Base-by-base conservation (phyloP, 1,139 yeast genomes). In the Diutina sp. region DNA sequence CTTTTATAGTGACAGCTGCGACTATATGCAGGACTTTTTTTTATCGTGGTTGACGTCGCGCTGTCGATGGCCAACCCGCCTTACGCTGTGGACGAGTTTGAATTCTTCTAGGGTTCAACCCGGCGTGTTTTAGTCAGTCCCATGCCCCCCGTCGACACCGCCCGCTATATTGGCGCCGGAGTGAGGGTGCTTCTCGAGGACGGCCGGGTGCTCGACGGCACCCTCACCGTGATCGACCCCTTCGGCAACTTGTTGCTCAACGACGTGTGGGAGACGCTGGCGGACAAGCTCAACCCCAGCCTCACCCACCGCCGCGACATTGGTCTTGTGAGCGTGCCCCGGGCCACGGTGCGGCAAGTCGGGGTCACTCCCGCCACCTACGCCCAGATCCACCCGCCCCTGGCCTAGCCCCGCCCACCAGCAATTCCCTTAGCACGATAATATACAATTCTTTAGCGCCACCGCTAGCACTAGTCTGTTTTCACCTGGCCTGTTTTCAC, bases 281-380 rank as follows among this genome's bases (percentile, higher is more conserved):
- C 57, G 1, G 76, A 71, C 58, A 65, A 63, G 52, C 58, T 73
- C 29, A 62, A 69, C 57, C 57, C 60, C 1, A 57, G 60, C 4
- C 61, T 61, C 4, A 46, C 61, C 21, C 76, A 72, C 58, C 62
- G 61, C 41, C 65, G 80, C 63, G 76, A 73, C 56, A 64, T 76
- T 55, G 80, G 80, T 0, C 65, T 76, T 58, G 79, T 75, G n/a
- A 76, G 80, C 65, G 71, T 76, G 4, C 80, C 79, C 1, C 65
- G 70, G 59, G 67, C 16, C 28, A 50, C 53, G 3, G 32, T 50
- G 14, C n/a, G 5, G 7, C n/a, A 32, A 14, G 14, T 50, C 45
- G 11, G 11, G 28, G 53, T 50, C n/a, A 30, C 18, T 16, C 14
- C 6, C 32, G 18, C 7, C n/a, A 50, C 53, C n/a, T 32, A 50